Conservation (phyloP, 192 early-diverging fungal genomes). For the Hyaloraphidium curvatum region DNA sequence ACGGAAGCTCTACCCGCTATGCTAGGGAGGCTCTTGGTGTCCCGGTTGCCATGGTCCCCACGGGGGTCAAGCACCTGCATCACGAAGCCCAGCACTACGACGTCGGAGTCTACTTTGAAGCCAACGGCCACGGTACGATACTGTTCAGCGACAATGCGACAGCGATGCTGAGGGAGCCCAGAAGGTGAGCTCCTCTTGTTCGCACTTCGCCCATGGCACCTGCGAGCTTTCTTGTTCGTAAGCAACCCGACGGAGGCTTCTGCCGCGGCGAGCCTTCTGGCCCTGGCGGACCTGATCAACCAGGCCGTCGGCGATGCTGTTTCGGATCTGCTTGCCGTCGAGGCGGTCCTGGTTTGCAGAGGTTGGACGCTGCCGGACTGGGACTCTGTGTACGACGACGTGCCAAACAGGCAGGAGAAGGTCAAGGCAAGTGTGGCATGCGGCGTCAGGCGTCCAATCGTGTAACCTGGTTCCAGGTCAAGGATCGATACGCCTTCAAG, state of each 20-base stretch:
- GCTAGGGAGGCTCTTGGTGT: conserved; percentile 75
- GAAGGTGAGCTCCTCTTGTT: too few relatives aligned
- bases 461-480: conserved; percentile 19
- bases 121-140: conserved; percentile 97
- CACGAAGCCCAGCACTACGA: conserved; percentile 95
- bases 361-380: conserved; percentile 67
- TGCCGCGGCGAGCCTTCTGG: conserved; percentile 59
- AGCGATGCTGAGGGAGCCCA: too few relatives aligned
- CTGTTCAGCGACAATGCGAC: conserved; percentile 69
- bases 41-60: conserved; percentile 85
- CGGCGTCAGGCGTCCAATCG: background rate
- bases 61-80: conserved; percentile 98
- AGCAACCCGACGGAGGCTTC: conserved; percentile 50
- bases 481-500: conserved; percentile 68
- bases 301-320: conserved; percentile 97
- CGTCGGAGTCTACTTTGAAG: conserved; percentile 99
- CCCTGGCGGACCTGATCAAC: conserved; percentile 88
- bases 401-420: conserved; percentile 89
- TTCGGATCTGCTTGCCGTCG: conserved; percentile 89
- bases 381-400: conserved; percentile 83
- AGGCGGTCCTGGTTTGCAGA: conserved; percentile 69
- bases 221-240: background rate
- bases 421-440: conserved; percentile 47
- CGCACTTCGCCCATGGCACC: too few relatives aligned
- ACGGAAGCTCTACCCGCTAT: conserved; percentile 88